Conservation (phyloP, 257 asterid genomes). For the Thymus quinquecostatus region DNA sequence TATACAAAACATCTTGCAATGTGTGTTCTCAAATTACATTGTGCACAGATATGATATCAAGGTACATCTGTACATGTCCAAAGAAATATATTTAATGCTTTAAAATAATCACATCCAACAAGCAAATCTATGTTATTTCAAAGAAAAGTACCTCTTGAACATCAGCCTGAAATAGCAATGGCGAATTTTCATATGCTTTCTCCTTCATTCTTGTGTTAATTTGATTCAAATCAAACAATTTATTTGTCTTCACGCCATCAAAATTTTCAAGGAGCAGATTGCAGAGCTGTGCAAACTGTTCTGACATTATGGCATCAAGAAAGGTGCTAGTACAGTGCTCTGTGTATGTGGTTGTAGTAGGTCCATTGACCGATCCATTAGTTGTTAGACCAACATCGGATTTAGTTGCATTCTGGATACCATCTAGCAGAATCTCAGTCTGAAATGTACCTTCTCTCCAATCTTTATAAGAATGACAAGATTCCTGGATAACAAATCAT, state of each 20-base stretch:
- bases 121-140: slow-evolving; percentile 21
- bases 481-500: slow-evolving; percentile 22
- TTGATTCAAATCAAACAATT: slow-evolving; percentile 55
- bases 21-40: neutral
- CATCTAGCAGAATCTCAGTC: slow-evolving; percentile 25
- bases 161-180: slow-evolving; percentile 69
- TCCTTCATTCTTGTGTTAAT: slow-evolving; percentile 77
- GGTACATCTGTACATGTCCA: neutral
- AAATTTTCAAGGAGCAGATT: slow-evolving; percentile 54
- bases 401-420: slow-evolving; percentile 25
- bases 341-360: slow-evolving; percentile 38
- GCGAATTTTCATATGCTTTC: slow-evolving; percentile 70
- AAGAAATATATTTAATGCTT: neutral
- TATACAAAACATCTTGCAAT: slow-evolving; percentile 7
- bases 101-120: slow-evolving; percentile 2
- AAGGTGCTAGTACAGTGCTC: slow-evolving; percentile 55
- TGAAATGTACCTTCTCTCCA: slow-evolving; percentile 27
- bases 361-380: slow-evolving; percentile 27
- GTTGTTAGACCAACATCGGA: slow-evolving; percentile 23
- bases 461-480: slow-evolving; percentile 25
- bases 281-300: slow-evolving; percentile 66
- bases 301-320: slow-evolving; percentile 59
- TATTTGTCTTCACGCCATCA: slow-evolving; percentile 57
- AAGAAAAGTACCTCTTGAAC: slow-evolving; percentile 66
- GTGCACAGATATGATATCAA: neutral